A percentile compares a stretch with the other conserved stretches of the same genome.
These are phyloP conservation scores for Myochromella boudieri DNA, from an alignment of 768 basidiomycete species.

Conservation along the genomic window DNA sequence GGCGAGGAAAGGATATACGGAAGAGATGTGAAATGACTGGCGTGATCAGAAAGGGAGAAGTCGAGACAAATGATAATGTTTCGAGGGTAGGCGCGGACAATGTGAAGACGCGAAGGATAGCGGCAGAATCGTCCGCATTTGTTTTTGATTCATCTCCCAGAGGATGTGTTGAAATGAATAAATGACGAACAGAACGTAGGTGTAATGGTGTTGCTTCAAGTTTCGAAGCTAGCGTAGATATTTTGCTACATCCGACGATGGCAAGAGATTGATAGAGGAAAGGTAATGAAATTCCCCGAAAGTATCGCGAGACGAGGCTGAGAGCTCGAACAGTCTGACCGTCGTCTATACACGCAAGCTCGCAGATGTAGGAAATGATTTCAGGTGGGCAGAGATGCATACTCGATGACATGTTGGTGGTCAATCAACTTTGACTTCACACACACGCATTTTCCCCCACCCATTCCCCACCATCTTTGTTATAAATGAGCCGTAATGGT, in stretches of 20 bases:
- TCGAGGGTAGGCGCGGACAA: conserved; percentile 40
- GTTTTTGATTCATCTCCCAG: conserved; percentile 10
- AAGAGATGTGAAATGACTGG: conserved; percentile 42
- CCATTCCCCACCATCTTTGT: too few relatives aligned
- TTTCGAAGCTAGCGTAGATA: conserved; percentile 25
- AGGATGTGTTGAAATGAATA: conserved; percentile 41
- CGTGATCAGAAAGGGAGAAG: conserved; percentile 35
- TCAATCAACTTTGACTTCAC: neutral
- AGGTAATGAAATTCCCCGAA: conserved; percentile 34
- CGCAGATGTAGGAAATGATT: conserved; percentile 43
- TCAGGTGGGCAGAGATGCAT: conserved; percentile 43
- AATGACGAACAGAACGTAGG: conserved; percentile 38
- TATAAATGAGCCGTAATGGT: conserved; percentile 15
- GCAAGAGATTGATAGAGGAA: conserved; percentile 41
- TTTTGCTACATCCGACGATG: conserved; percentile 27
- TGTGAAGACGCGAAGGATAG: conserved; percentile 33
- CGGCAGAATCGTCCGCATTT: conserved; percentile 10
- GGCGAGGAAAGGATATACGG: conserved; percentile 37
- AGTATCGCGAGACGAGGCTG: conserved; percentile 38
- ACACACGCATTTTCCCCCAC: neutral
- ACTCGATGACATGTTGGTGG: conserved; percentile 7
- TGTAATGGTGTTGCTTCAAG: conserved; percentile 34
- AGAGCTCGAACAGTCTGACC: conserved; percentile 36
- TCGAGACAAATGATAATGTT: conserved; percentile 36
- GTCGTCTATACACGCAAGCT: conserved; percentile 40